Percentiles rank a stretch among this genome's conserved stretches.
These are phyloP conservation scores for Yamadazyma olivae DNA, from an alignment of 805 yeast genomes.

Conservation along the genomic window DNA sequence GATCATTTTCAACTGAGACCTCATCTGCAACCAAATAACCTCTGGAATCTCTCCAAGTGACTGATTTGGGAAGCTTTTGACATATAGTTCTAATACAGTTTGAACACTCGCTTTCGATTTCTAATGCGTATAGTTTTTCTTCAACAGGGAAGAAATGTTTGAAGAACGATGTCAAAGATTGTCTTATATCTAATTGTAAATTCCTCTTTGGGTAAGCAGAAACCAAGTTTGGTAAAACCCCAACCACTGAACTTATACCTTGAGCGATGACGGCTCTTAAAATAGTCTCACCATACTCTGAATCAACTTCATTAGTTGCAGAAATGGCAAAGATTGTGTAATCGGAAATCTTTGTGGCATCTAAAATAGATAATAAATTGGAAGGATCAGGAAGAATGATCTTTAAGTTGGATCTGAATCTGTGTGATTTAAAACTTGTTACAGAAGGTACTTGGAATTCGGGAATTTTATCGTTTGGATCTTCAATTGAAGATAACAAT, in stretches of 20 bases:
- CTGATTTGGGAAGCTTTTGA: conserved; percentile 80
- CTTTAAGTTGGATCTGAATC: conserved; percentile 75
- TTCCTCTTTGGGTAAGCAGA: conserved; percentile 68
- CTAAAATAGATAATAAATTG: conserved; percentile 68
- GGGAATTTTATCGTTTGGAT: conserved; percentile 27
- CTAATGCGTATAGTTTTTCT: conserved; percentile 73
- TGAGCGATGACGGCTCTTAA: conserved; percentile 86
- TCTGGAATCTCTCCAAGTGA: conserved; percentile 91
- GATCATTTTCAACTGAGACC: conserved; percentile 41
- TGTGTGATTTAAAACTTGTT: conserved; percentile 48
- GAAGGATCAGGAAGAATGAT: conserved; percentile 68
- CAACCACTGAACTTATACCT: conserved; percentile 81
- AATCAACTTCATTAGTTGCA: conserved; percentile 79
- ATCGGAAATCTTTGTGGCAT: conserved; percentile 87
- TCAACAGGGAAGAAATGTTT: conserved; percentile 55
- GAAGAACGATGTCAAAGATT: conserved; percentile 41
- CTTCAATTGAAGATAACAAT: conserved; percentile 43
- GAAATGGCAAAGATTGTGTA: conserved; percentile 87
- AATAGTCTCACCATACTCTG: conserved; percentile 80
- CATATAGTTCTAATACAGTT: conserved; percentile 74
- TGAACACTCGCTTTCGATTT: conserved; percentile 61
- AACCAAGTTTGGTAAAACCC: conserved; percentile 74
- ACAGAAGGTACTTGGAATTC: conserved; percentile 45
- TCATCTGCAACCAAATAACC: conserved; percentile 81
- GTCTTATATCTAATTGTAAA: conserved; percentile 61